Evolutionary conservation across 73 alveolate genomes (phyloP), one percentile per base, ranked within the genome.

Genomic region (Paramecium sonneborni): DNA sequence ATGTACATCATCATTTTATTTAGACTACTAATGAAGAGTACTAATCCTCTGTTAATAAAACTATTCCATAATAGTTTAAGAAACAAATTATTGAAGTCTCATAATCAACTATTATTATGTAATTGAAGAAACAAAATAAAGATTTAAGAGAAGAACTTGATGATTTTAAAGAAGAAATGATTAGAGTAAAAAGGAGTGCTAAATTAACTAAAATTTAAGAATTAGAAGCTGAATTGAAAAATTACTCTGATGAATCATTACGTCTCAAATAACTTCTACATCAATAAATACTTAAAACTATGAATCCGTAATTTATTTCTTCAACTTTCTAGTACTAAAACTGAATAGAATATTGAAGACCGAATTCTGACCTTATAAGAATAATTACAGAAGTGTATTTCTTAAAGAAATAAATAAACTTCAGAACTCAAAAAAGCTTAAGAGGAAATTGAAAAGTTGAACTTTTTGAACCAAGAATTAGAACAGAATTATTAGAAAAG

Each of bases 151-250:
- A 79, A 14, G 90, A 79, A 21, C 32, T 79, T 2, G 76, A 79
- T 9, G 90, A 79, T 9, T 41, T 24, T 14, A 79, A 44, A 24
- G 90, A 79, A 21, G 90, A 39, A 23, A 79, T 79, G 90, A 32
- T 79, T 7, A 79, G 72, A 79, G 55, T 79, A 11, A 79, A 18
- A 14, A 79, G 90, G n/a, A 79, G 74, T 79, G 90, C 90, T 9
- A 79, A 79, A 79, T 79, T 79, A 24, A 79, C 90, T 1, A 38
- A 44, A 20, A 79, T 79, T 20, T 44, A 79, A 34, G 90, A 79
- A 79, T 30, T 79, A 39, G 90, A 79, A 24, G 90, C 90, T 14
- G 90, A 79, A 39, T n/a, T 79, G 28, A 79, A 79, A n/a, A 39
- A 43, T 24, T 79, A 14, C 28, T 23, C 46, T 10, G 90, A 79